Conservation (phyloP, 441 rosid genomes). For the Populus hybrid region DNA sequence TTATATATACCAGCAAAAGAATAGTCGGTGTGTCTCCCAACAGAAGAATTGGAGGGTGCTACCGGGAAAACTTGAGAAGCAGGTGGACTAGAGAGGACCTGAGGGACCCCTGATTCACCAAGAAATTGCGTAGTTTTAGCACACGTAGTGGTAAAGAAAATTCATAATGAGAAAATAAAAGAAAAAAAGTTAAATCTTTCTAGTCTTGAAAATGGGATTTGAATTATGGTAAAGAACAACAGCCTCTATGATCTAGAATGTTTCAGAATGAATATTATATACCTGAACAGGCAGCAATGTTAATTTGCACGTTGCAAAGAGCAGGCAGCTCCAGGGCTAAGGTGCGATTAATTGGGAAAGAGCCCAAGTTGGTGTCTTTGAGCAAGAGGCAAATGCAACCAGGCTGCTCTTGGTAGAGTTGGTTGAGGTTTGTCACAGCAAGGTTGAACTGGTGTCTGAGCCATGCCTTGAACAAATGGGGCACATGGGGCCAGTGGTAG, state of each 20-base stretch:
- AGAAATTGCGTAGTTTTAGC: neutral
- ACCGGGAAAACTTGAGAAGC: constrained; percentile 48
- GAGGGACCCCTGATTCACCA: constrained; percentile 34
- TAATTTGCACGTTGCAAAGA: constrained; percentile 48
- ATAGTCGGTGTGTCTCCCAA: constrained; percentile 39
- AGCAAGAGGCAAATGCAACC: constrained; percentile 71
- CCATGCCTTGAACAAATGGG: constrained; percentile 67
- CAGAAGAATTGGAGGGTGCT: constrained; percentile 35
- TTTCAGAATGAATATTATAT: neutral
- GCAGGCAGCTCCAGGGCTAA: constrained; percentile 59
- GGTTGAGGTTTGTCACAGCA: constrained; percentile 72
- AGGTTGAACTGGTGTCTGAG: constrained; percentile 43
- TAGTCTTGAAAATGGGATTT: neutral
- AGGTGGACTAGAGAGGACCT: constrained; percentile 29
- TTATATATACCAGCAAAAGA: constrained; percentile 40
- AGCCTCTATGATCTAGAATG: no score
- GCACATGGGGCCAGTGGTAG: constrained; percentile 65
- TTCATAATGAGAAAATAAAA: neutral
- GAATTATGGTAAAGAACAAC: neutral
- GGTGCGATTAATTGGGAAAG: constrained; percentile 66
- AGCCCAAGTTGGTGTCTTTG: constrained; percentile 41
- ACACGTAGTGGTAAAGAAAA: neutral
- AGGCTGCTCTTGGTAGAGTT: constrained; percentile 50
- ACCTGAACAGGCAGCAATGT: constrained; percentile 58
- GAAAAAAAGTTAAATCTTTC: no score